Evolutionary conservation across 116 monocot genomes (phyloP), one percentile per base, ranked within the genome.

Genomic region (Cymodocea nodosa): DNA sequence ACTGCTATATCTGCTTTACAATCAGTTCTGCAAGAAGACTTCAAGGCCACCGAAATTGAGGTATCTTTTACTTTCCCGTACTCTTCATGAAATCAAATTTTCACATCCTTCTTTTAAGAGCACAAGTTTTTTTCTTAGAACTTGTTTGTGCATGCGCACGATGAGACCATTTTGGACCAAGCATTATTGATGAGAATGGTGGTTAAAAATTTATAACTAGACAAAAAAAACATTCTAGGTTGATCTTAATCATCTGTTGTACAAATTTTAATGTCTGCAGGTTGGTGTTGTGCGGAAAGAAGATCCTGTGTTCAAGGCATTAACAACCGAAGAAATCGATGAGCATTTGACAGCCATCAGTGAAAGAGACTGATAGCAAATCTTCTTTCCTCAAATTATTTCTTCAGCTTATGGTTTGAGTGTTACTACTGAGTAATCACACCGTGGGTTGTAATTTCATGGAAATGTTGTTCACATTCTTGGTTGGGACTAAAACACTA

Each of bases 31-130:
- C 97, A 98, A 75, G 97, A 98, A 51, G 97, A 98, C 74, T 98
- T 98, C 75, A 98, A 98, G 64, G 92, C 97, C 49, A 98, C 91
- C 35, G 97, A 98, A 69, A 98, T 98, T 49, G 97, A 98, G 92
- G 97, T 97, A 88, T 59, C 20, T 20, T 19, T 54, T 18, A 18
- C 17, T n/a, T 16, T 15, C n/a, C 18, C 18, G 6, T 17, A 54
- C 20, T 2, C 54, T 54, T 44, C 3, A 44, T 54, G 54, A 19
- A 54, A 17, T 54, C 19, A 20, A 54, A 18, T 20, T 12, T 20
- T 54, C 54, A 4, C 54, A 19, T 54, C 30, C 30, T 1, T 30
- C 30, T 30, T n/a, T 30, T 30, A 30, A 30, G 30, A 30, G 30
- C 30, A 30, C 30, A 1, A 30, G 30, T 30, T 30, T 30, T 30